phyloP scores from a whole-genome alignment of 2,329 filamentous ascomycete species.

The Apiospora kogelbergensis region DNA sequence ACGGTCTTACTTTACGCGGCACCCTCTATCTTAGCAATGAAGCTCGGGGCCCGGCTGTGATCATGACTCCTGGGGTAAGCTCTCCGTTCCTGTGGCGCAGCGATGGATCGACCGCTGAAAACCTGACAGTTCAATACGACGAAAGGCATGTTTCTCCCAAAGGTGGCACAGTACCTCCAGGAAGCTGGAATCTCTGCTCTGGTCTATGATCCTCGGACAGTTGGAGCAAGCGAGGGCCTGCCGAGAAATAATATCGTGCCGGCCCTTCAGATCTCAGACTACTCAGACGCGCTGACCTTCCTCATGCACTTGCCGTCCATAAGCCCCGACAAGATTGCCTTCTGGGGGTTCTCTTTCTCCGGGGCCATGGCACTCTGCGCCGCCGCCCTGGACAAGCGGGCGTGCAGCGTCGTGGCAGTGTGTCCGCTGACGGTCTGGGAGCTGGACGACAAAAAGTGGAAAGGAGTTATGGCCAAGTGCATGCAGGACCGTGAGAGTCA shows the following conservation, averaged over 20 bases:
- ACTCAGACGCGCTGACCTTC: conserved; percentile 18
- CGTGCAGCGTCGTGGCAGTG: conserved; percentile 16
- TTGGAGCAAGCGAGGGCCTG: conserved; percentile 22
- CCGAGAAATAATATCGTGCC: conserved; percentile 25
- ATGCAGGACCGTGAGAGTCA: neutral
- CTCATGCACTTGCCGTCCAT: too few relatives aligned
- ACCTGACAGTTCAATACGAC: conserved; percentile 30
- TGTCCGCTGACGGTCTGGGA: conserved; percentile 19
- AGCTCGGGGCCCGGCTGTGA: conserved; percentile 19
- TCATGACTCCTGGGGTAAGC: conserved; percentile 25
- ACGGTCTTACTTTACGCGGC: conserved; percentile 20
- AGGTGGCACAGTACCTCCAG: conserved; percentile 23
- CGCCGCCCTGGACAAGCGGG: conserved; percentile 22
- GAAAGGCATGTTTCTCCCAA: conserved; percentile 25
- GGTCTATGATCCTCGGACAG: conserved; percentile 23
- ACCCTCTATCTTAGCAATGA: conserved; percentile 18
- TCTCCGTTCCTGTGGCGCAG: conserved; percentile 6
- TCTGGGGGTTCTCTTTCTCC: conserved; percentile 27
- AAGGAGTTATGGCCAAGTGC: neutral
- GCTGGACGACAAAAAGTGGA: neutral
- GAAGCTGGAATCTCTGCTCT: conserved; percentile 21
- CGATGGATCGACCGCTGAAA: too few relatives aligned
- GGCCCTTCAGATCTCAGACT: conserved; percentile 20
- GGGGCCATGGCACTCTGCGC: conserved; percentile 14
- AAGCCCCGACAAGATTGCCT: too few relatives aligned